These are phyloP conservation scores for Clarkia xantiana DNA, from an alignment of 345 rosid genomes.

Conservation along the genomic window DNA sequence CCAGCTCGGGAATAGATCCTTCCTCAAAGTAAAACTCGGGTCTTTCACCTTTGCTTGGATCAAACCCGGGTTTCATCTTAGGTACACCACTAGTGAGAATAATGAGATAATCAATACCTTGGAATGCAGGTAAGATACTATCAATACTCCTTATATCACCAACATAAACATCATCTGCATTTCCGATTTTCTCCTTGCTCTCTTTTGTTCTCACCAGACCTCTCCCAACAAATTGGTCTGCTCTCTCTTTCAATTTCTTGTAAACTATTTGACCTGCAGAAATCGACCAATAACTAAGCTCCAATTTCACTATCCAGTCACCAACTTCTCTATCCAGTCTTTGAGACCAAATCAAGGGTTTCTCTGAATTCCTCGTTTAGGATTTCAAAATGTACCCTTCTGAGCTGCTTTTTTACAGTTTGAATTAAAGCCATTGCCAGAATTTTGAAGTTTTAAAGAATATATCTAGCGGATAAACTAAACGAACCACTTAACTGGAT, in stretches of 20 bases:
- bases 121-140: slow-evolving; percentile 43
- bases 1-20: slow-evolving; percentile 89
- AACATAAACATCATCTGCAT: slow-evolving; percentile 54
- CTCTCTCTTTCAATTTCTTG: slow-evolving; percentile 74
- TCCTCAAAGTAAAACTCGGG: slow-evolving; percentile 93
- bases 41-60: slow-evolving; percentile 69
- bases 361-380: background rate
- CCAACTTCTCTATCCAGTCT: no score
- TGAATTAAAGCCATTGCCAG: background rate
- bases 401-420: background rate
- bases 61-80: slow-evolving; percentile 68
- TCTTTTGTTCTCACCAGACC: slow-evolving; percentile 79
- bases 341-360: background rate
- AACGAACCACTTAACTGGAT: background rate
- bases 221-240: slow-evolving; percentile 47
- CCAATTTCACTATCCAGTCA: background rate
- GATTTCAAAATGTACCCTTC: background rate
- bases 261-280: slow-evolving; percentile 67
- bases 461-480: background rate
- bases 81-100: slow-evolving; percentile 92
- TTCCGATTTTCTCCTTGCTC: slow-evolving; percentile 72
- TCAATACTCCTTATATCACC: slow-evolving; percentile 58
- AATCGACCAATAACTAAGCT: slow-evolving; percentile 1
- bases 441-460: background rate
- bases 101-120: slow-evolving; percentile 65